phyloP scores from a whole-genome alignment of 2,329 filamentous ascomycete genomes.

The Elsinoe fawcettii region DNA sequence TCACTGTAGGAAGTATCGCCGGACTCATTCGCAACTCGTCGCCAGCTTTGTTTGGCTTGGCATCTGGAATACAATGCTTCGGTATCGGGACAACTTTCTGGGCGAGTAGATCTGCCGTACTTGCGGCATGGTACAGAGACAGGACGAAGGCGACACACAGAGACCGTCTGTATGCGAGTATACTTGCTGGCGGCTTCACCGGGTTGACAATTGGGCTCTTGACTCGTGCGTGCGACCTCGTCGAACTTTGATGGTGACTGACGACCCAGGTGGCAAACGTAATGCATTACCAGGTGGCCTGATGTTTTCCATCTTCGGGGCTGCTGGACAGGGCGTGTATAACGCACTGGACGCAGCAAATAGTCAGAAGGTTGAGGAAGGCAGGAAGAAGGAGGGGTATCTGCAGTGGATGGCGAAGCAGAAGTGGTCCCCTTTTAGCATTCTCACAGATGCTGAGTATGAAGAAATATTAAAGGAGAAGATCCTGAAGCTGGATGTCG shows the following conservation, averaged over 20 bases:
- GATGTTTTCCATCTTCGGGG: conserved; percentile 53
- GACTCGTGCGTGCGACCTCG: conserved; percentile 36
- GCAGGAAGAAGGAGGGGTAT: conserved; percentile 34
- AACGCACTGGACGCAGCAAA: conserved; percentile 41
- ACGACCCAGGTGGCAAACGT: conserved; percentile 45
- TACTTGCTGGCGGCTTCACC: conserved; percentile 62
- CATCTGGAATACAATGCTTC: conserved; percentile 74
- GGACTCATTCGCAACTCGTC: conserved; percentile 57
- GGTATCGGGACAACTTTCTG: conserved; percentile 69
- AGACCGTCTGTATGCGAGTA: conserved; percentile 60
- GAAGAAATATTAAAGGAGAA: conserved; percentile 62
- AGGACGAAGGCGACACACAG: conserved; percentile 41
- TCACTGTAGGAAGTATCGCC: conserved; percentile 43
- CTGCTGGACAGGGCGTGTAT: conserved; percentile 49
- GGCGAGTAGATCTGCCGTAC: conserved; percentile 45
- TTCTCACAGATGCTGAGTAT: conserved; percentile 66
- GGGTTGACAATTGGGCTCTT: conserved; percentile 47
- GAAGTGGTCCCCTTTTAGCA: conserved; percentile 64
- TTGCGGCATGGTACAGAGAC: conserved; percentile 34
- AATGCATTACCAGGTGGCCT: conserved; percentile 50
- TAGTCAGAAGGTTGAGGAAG: background rate
- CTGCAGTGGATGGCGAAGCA: conserved; percentile 49
- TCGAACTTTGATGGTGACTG: background rate
- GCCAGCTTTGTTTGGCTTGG: conserved; percentile 59
- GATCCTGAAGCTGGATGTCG: conserved; percentile 61